Evolutionary conservation across 805 yeast genomes (phyloP).

Genomic region (Ogataea pignaliae): DNA sequence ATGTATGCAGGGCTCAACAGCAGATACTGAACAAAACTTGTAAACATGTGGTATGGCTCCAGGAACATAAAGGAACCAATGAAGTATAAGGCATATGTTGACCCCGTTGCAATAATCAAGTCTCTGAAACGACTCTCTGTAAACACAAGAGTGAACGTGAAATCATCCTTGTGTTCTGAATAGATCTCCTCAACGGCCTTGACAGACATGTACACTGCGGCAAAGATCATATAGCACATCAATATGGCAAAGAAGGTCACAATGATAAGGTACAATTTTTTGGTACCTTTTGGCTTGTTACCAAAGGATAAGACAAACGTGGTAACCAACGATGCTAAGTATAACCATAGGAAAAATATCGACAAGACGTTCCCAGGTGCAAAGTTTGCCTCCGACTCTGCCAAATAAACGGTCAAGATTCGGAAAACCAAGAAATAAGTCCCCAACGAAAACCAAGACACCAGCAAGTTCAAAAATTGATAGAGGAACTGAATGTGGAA

Average conservation of each 20-base stretch:
- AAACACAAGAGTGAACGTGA: slow-evolving; percentile 45
- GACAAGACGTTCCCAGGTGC: slow-evolving; percentile 74
- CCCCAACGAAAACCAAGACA: slow-evolving; percentile 91
- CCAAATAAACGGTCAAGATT: slow-evolving; percentile 77
- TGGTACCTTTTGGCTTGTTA: slow-evolving; percentile 89
- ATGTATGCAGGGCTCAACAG: slow-evolving; percentile 84
- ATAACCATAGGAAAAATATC: slow-evolving; percentile 79
- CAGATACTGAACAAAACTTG: slow-evolving; percentile 80
- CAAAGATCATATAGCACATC: slow-evolving; percentile 86
- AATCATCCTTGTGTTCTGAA: slow-evolving; percentile 32
- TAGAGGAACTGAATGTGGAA: slow-evolving; percentile 77
- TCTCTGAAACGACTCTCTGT: slow-evolving; percentile 76
- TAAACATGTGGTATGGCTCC: slow-evolving; percentile 91
- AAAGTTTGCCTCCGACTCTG: slow-evolving; percentile 54
- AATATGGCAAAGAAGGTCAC: slow-evolving; percentile 78
- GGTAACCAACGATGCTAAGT: slow-evolving; percentile 72
- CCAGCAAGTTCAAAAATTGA: slow-evolving; percentile 66
- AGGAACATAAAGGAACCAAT: slow-evolving; percentile 75
- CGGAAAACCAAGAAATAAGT: slow-evolving; percentile 88
- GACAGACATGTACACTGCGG: slow-evolving; percentile 78
- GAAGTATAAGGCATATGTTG: slow-evolving; percentile 80
- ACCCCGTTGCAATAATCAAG: slow-evolving; percentile 75
- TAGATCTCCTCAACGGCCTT: slow-evolving; percentile 43
- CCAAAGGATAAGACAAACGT: slow-evolving; percentile 91
- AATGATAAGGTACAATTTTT: slow-evolving; percentile 67